These are phyloP conservation scores for Aspergillus luchuensis DNA, from an alignment of 2,329 filamentous ascomycete species.

Conservation along the genomic window DNA sequence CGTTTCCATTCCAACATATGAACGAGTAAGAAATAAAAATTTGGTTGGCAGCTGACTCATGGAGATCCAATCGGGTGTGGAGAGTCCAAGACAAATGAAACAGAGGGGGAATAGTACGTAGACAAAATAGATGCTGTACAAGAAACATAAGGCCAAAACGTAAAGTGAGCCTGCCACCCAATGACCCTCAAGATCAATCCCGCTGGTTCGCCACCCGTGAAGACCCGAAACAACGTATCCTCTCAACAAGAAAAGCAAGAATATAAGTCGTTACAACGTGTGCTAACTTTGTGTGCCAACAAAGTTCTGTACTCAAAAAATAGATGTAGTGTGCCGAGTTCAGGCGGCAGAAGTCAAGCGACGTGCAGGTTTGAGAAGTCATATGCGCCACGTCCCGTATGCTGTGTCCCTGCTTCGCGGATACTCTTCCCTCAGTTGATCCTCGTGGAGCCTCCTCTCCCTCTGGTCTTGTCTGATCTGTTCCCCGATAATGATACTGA, in stretches of 20 bases:
- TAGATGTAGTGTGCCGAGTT: not conserved
- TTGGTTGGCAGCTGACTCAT: slow-evolving; percentile 15
- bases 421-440: slow-evolving; percentile 7
- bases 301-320: slow-evolving; percentile 2
- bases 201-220: slow-evolving; percentile 20
- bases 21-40: slow-evolving; percentile 3
- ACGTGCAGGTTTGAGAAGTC: slow-evolving; percentile 7
- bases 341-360: slow-evolving; percentile 7
- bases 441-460: slow-evolving; percentile 28
- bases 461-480: slow-evolving; percentile 46
- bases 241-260: slow-evolving; percentile 8
- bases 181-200: slow-evolving; percentile 10
- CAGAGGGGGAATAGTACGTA: slow-evolving; percentile 20
- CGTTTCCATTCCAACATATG: slow-evolving; percentile 7
- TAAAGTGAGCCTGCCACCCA: slow-evolving; percentile 6
- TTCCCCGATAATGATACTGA: slow-evolving; percentile 52
- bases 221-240: slow-evolving; percentile 18
- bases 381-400: slow-evolving; percentile 33
- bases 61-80: slow-evolving; percentile 14
- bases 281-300: slow-evolving; percentile 1
- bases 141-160: slow-evolving; percentile 8
- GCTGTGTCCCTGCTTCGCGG: slow-evolving; percentile 21
- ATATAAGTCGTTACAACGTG: slow-evolving; percentile 18
- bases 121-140: slow-evolving; percentile 19
- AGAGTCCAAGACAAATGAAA: slow-evolving; percentile 11